Evolutionary conservation across 352 stramenopile genomes (phyloP), one percentile per base, ranked within the genome.

Genomic region (Pythium dissimile): DNA sequence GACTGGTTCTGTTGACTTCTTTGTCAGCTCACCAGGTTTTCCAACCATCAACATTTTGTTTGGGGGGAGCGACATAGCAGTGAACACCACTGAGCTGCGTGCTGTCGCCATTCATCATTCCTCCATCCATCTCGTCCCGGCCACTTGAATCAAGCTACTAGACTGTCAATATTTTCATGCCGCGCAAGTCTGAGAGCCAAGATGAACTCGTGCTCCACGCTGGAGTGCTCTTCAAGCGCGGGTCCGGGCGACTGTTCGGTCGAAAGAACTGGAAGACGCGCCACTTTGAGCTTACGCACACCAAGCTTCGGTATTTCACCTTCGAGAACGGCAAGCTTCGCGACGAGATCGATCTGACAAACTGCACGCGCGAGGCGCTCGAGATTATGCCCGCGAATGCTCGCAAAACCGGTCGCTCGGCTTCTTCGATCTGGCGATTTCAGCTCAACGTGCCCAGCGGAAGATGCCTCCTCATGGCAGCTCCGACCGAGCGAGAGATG

Each of bases 221-320:
- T 10, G 84, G 84, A 11, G 79, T 94, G 59, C 62, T 94, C 28
- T 91, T 92, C 67, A 94, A 94, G 66, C 80, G 84, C 44, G 79
- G 79, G 56, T 61, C 67, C 5, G 75, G 77, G 15, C 51, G 26
- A 11, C 71, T 80, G n/a, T 80, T 93, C 58, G 81, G 84, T 2
- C 75, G 77, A 28, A 76, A 77, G 53, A 85, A 81, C 57, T 93
- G 83, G 83, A 93, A 93, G 59, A 80, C 83, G 41, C 78, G 83
- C 42, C 88, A 85, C 62, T 90, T 91, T 58, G 75, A 87, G 41
- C 69, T 93, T 6, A 92, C 80, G 21, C 57, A 69, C 0, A 52
- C 64, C 8, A 80, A 71, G 44, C 68, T 94, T 11, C 64, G 75
- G 49, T 94, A 88, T 66, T 94, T 77, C 46, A 91, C 75, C 48